A percentile compares a stretch with the other conserved stretches of the same genome.
Conservation (phyloP, 1,139 yeast genomes). For the Taiozyma sp. region DNA sequence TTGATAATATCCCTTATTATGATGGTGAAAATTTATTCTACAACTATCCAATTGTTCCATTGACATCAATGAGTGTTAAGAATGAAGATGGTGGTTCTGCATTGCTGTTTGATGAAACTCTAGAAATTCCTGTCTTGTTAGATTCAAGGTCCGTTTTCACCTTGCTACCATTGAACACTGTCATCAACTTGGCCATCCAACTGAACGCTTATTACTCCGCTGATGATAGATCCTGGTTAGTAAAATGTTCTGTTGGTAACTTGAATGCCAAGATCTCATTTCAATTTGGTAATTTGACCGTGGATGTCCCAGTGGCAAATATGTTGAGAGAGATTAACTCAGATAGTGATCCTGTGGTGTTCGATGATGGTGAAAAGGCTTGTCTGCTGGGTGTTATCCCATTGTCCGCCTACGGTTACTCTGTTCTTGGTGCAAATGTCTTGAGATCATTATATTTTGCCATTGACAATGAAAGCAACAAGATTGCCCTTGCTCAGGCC, state of each 20-base stretch:
- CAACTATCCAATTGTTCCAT: conserved; percentile 51
- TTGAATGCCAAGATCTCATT: conserved; percentile 53
- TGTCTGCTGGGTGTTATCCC: conserved; percentile 59
- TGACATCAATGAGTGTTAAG: conserved; percentile 47
- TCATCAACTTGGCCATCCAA: conserved; percentile 69
- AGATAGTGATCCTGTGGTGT: conserved; percentile 33
- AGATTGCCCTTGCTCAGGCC: conserved; percentile 54
- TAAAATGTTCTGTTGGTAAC: conserved; percentile 51
- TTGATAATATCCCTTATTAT: conserved; percentile 42
- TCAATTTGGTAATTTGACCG: conserved; percentile 46
- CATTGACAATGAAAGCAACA: conserved; percentile 57
- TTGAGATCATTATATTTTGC: conserved; percentile 55
- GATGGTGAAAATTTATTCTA: conserved; percentile 29
- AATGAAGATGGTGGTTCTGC: conserved; percentile 37
- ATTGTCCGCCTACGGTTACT: conserved; percentile 44
- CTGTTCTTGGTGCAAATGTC: conserved; percentile 60
- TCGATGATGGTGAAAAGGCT: conserved; percentile 53
- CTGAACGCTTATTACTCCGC: conserved; percentile 62
- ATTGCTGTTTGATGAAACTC: conserved; percentile 28
- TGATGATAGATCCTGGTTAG: conserved; percentile 56
- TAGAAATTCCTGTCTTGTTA: conserved; percentile 50
- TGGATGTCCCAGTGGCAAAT: conserved; percentile 50
- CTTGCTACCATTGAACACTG: conserved; percentile 53
- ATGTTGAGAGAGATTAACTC: conserved; percentile 31
- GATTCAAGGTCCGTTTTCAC: conserved; percentile 54